A percentile compares a stretch with the other conserved stretches of the same genome.
phyloP scores from a whole-genome alignment of 441 rosid genomes.

The Euphorbia corollata region DNA sequence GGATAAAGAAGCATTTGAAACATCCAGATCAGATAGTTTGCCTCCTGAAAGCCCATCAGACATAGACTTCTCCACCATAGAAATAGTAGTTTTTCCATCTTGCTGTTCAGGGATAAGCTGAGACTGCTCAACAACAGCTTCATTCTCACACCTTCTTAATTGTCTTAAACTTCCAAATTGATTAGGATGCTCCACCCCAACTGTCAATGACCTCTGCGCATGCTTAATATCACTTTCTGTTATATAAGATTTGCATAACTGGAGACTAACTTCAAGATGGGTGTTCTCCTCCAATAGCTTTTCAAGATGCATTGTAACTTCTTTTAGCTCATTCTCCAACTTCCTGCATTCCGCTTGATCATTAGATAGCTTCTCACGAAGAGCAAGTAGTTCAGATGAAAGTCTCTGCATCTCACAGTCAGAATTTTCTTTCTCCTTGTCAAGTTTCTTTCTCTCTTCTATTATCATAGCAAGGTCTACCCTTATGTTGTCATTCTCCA shows the following conservation, averaged over 20 bases:
- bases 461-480: conserved; percentile 22
- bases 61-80: conserved; percentile 21
- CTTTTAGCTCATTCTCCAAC: conserved; percentile 46
- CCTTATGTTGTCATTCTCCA: conserved; percentile 29
- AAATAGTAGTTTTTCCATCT: conserved; percentile 23
- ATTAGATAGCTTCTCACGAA: conserved; percentile 46
- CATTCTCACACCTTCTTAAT: conserved; percentile 24
- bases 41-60: conserved; percentile 18
- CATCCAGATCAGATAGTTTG: conserved; percentile 26
- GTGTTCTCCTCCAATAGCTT: conserved; percentile 49
- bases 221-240: conserved; percentile 32
- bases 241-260: conserved; percentile 35
- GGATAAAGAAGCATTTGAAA: conserved; percentile 36
- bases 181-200: conserved; percentile 30
- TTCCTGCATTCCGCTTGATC: conserved; percentile 35
- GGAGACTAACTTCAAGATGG: conserved; percentile 41
- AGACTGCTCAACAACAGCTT: conserved; percentile 27
- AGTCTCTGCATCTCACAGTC: conserved; percentile 47
- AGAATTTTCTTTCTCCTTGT: conserved; percentile 25
- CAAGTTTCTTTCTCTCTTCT: conserved; percentile 31
- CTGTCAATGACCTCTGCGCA: conserved; percentile 22
- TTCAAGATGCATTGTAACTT: conserved; percentile 39
- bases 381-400: conserved; percentile 47
- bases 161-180: conserved; percentile 25
- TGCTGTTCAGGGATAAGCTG: conserved; percentile 20